Conservation (phyloP, 2,329 filamentous ascomycete species). For the Neonectria faginata region DNA sequence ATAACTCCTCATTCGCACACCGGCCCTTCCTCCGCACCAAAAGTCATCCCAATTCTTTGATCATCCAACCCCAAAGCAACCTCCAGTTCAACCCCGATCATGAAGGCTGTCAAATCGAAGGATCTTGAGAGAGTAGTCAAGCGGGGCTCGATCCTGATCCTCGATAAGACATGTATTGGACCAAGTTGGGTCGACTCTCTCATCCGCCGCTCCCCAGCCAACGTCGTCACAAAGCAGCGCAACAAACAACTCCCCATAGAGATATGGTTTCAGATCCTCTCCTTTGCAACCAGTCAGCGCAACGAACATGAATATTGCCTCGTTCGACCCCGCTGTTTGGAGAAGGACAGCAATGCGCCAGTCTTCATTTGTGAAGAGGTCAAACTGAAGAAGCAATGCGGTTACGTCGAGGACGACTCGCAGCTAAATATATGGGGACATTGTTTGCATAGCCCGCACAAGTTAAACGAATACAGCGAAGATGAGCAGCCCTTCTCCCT, state of each 20-base stretch:
- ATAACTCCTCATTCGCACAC: too few species aligned
- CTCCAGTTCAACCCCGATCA: not conserved
- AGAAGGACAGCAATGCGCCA: not conserved
- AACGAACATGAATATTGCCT: not conserved
- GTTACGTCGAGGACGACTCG: too few species aligned
- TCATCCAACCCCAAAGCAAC: too few species aligned
- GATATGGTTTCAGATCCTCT: slow-evolving; percentile 10
- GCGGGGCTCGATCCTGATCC: slow-evolving; percentile 14
- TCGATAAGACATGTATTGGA: slow-evolving; percentile 3
- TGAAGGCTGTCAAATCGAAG: not conserved
- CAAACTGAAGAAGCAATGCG: not conserved
- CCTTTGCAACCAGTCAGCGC: not conserved
- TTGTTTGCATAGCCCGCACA: not conserved
- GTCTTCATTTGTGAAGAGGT: not conserved
- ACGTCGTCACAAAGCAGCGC: slow-evolving; percentile 13
- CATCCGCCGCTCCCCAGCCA: slow-evolving; percentile 1
- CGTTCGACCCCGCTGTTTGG: slow-evolving; percentile 7
- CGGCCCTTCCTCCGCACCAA: too few species aligned
- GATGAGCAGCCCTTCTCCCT: slow-evolving; percentile 1
- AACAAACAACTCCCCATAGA: slow-evolving; percentile 11
- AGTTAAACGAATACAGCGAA: not conserved
- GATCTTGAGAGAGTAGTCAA: not conserved
- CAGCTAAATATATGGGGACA: not conserved
- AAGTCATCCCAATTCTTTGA: too few species aligned
- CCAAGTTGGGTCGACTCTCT: slow-evolving; percentile 3